phyloP scores from a whole-genome alignment of 352 stramenopile genomes.

The Globisporangium rhizosaccharum region DNA sequence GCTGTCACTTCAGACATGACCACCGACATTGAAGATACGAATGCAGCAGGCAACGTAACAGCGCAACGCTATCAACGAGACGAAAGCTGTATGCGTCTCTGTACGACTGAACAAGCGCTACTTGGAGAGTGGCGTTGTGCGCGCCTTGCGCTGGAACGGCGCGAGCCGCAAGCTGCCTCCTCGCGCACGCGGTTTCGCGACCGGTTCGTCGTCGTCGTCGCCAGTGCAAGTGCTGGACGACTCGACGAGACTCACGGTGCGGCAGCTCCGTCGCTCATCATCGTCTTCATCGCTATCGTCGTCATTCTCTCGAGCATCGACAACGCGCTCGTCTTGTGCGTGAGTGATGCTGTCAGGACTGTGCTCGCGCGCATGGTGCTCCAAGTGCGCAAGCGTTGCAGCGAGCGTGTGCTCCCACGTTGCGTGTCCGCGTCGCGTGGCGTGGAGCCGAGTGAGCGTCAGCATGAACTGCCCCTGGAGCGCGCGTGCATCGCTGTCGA shows the following conservation, averaged over 20 bases:
- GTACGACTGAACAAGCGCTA: neutral
- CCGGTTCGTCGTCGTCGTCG: neutral
- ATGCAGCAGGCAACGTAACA: too few species aligned
- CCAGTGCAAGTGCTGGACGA: neutral
- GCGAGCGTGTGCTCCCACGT: neutral
- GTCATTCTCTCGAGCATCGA: neutral
- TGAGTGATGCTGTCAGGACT: neutral
- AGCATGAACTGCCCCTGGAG: conserved; percentile 5
- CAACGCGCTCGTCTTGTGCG: neutral
- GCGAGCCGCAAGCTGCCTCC: neutral
- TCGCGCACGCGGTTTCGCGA: neutral
- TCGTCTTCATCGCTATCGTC: neutral
- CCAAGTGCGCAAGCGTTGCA: conserved; percentile 5
- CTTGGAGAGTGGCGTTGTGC: neutral
- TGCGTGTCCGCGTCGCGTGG: neutral
- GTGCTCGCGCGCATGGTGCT: neutral
- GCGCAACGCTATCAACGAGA: too few species aligned
- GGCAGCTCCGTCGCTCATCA: conserved; percentile 6
- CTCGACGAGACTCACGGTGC: conserved; percentile 6
- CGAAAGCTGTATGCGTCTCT: neutral
- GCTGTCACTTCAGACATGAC: too few species aligned
- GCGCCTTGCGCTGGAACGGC: conserved; percentile 13
- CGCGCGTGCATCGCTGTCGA: neutral
- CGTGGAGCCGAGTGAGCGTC: neutral
- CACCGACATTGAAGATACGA: too few species aligned